Evolutionary conservation across 306 rosid species (phyloP), one percentile per base, ranked within the genome.

Genomic region (Luffa acutangula): DNA sequence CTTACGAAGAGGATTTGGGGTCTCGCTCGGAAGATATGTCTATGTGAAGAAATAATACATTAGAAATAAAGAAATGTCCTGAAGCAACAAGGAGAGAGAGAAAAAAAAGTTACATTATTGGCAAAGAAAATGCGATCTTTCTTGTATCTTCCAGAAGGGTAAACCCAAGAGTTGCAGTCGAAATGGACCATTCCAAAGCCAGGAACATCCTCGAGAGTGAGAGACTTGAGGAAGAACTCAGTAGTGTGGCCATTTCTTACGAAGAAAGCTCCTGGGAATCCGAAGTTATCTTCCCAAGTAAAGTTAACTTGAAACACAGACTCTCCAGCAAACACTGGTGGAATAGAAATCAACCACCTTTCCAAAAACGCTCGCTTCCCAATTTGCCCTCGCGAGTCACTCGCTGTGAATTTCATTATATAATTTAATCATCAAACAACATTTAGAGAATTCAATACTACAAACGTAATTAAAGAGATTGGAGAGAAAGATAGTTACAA

Each of bases 111-210:
- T 84, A 88, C 97, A 93, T 93, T 84, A 90, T 91, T 93, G 41
- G 84, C 64, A 88, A 93, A 93, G 94, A 93, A 93, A 84, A 91
- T 51, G 11, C 97, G 91, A 25, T 85, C 93, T 0, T 78, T 88
- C 42, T 82, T 46, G 70, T 93, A 90, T 81, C 87, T 86, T 5
- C 85, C 66, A 9, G 87, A 79, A 57, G 95, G 94, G 80, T 91
- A 93, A 4, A 93, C 86, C 97, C 98, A 93, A 5, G 98, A 93
- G 85, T 90, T 91, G 89, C 98, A 93, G 20, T 82, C 80, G 52
- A 91, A 93, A 82, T 82, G 90, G 81, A 93, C 76, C 42, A 20
- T 64, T 53, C 90, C 93, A 49, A 85, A 84, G 15, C 86, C 93
- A 2, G 98, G 98, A 79, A 91, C 93, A 73, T 84, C 76, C 75